Conservation (phyloP, 106 monocot genomes). For the Phalaenopsis equestris region DNA sequence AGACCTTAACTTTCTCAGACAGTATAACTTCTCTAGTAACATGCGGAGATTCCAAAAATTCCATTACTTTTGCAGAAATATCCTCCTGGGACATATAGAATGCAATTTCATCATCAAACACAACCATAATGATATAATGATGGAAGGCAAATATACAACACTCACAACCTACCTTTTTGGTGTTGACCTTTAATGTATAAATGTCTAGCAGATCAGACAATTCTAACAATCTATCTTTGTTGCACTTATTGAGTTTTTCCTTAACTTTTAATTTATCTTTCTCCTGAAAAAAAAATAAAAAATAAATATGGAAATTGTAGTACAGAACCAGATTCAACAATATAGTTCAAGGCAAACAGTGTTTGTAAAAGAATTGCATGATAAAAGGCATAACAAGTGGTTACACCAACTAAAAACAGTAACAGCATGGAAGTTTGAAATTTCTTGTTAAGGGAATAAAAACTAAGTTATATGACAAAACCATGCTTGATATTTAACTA, state of each 20-base stretch:
- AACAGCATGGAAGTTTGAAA: background rate
- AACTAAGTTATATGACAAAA: background rate
- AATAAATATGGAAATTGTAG: background rate
- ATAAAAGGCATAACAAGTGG: background rate
- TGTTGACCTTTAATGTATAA: slow-evolving; percentile 12
- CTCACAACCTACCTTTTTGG: slow-evolving; percentile 40
- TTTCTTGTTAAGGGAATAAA: background rate
- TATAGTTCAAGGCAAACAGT: background rate
- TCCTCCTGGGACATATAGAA: slow-evolving; percentile 32
- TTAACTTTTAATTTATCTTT: slow-evolving; percentile 36
- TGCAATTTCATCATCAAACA: background rate
- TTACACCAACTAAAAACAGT: background rate
- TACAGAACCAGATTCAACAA: background rate
- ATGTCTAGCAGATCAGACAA: slow-evolving; percentile 58
- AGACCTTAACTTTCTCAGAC: slow-evolving; percentile 39
- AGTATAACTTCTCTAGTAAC: slow-evolving; percentile 77
- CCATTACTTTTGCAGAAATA: slow-evolving; percentile 37
- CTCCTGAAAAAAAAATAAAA: slow-evolving; percentile 21
- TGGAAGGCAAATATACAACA: background rate
- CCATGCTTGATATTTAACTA: background rate
- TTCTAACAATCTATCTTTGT: slow-evolving; percentile 45
- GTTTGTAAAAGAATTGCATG: background rate
- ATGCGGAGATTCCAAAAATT: slow-evolving; percentile 78
- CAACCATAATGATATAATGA: background rate
- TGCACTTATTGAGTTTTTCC: slow-evolving; percentile 45